Percentiles rank a stretch among this genome's conserved stretches.
Conservation (phyloP, 2,329 filamentous ascomycete genomes). For the Pestalotiopsis sp. region DNA sequence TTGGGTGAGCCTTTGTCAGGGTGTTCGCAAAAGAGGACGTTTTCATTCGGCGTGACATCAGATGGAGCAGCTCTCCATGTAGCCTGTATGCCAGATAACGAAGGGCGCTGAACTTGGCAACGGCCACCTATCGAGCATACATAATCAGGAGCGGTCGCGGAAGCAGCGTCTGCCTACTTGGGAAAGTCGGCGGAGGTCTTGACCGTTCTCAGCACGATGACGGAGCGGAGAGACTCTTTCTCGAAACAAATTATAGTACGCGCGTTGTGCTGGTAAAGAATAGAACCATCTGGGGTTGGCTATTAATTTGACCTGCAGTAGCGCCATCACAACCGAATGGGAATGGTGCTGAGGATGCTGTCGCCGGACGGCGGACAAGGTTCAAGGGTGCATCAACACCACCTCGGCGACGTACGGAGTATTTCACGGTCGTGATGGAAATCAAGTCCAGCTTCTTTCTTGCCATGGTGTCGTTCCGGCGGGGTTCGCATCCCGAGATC, state of each 20-base stretch:
- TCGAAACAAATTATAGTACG: neutral
- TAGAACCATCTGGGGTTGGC: neutral
- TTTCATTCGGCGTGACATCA: neutral
- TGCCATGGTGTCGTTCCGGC: neutral
- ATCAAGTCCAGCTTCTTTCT: too few relatives aligned
- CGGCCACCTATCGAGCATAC: too few relatives aligned
- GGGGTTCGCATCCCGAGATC: neutral
- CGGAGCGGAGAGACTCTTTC: neutral
- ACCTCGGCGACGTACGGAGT: neutral
- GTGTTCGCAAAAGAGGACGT: neutral
- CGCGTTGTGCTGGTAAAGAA: neutral
- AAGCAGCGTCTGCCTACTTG: neutral
- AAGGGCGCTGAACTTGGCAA: neutral
- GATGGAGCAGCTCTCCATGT: neutral
- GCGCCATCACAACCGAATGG: neutral
- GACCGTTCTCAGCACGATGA: neutral
- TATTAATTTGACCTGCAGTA: constrained; percentile 8
- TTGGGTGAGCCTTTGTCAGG: neutral
- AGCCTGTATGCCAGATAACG: neutral
- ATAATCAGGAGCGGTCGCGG: neutral
- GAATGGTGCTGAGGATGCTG: neutral
- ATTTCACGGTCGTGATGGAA: too few relatives aligned
- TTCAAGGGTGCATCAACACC: neutral
- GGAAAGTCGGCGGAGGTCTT: neutral
- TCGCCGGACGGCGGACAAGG: neutral